A percentile compares a stretch with the other conserved stretches of the same genome.
phyloP scores from a whole-genome alignment of 2,329 filamentous ascomycete species.

The Chaetomiaceae sp. region DNA sequence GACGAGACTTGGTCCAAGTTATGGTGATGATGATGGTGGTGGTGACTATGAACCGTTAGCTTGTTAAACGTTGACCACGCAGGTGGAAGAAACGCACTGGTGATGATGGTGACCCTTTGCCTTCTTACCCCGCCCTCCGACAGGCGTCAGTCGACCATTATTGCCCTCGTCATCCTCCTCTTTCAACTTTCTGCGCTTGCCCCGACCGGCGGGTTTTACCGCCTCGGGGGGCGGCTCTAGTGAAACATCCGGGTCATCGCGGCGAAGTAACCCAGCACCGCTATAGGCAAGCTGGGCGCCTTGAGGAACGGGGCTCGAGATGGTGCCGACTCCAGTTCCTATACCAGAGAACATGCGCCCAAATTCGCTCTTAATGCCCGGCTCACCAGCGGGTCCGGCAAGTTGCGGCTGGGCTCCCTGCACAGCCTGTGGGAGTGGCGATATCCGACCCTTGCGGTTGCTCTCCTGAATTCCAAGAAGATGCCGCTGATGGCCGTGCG shows the following conservation, averaged over 20 bases:
- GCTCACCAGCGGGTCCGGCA: slow-evolving; percentile 73
- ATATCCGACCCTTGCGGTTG: slow-evolving; percentile 77
- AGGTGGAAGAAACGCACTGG: slow-evolving; percentile 50
- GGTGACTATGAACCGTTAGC: slow-evolving; percentile 35
- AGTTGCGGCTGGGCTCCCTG: slow-evolving; percentile 84
- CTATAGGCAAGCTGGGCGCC: slow-evolving; percentile 45
- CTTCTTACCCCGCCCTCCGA: slow-evolving; percentile 56
- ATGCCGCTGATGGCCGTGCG: slow-evolving; percentile 56
- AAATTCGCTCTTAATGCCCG: slow-evolving; percentile 90
- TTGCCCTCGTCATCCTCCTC: slow-evolving; percentile 75
- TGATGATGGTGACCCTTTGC: slow-evolving; percentile 66
- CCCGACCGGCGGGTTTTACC: slow-evolving; percentile 42
- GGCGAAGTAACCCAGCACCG: slow-evolving; percentile 42
- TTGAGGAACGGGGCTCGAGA: slow-evolving; percentile 48
- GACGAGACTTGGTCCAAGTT: slow-evolving; percentile 42
- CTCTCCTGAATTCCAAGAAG: slow-evolving; percentile 76
- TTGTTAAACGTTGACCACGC: slow-evolving; percentile 16
- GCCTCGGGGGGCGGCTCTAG: slow-evolving; percentile 44
- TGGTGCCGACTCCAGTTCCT: slow-evolving; percentile 52
- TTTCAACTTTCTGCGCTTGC: slow-evolving; percentile 66
- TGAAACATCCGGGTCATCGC: slow-evolving; percentile 48
- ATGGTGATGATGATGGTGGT: slow-evolving; percentile 54
- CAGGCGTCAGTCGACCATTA: slow-evolving; percentile 58
- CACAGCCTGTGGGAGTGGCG: slow-evolving; percentile 86
- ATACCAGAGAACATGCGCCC: slow-evolving; percentile 95